Base-by-base conservation (phyloP, 2,329 filamentous ascomycete species). In the Fusarium luffae region DNA sequence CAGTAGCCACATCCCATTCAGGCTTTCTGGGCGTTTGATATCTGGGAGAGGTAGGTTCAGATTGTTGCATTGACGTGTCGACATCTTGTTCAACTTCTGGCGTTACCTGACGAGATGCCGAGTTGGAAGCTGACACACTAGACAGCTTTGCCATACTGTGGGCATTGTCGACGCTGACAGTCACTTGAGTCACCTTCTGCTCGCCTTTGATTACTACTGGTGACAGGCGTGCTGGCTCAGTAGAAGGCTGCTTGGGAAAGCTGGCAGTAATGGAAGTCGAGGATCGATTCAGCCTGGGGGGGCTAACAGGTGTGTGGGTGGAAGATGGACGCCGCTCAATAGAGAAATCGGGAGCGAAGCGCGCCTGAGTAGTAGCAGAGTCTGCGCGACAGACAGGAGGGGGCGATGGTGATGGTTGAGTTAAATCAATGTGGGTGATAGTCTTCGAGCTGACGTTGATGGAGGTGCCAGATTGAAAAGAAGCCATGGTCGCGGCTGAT, bases 1-100 rank as follows among this genome's bases (percentile, higher is more conserved):
- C 77, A 56, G 81, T 80, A 4, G 80, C 77, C 19, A 82, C 73
- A 4, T 82, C 82, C 82, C 83, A 85, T 4, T 82, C 81, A 16
- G 57, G 46, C 19, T 68, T 66, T 13, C 61, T 55, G 21, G 70
- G 71, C 14, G 73, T 75, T 52, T 76, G 74, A 16, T 58, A 58
- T 48, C 68, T 68, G 30, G 72, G 68, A 19, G 69, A 71, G 13
- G 63, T 58, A 14, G 54, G 47, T 16, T 63, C 67, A 54, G 43
- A n/a, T 9, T 62, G 59, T 42, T 62, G 62, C 4, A 42, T 54
- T 28, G 55, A 49, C 43, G 69, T 67, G 41, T 57, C 34, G 30
- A 49, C 40, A 25, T 72, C 60, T 14, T 58, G 54, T 63, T 71
- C 66, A 42, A 63, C 43, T 30, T 63, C 64, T 32, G 75, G 70